phyloP scores from a whole-genome alignment of 306 rosid genomes.

The Glycine latifolia region DNA sequence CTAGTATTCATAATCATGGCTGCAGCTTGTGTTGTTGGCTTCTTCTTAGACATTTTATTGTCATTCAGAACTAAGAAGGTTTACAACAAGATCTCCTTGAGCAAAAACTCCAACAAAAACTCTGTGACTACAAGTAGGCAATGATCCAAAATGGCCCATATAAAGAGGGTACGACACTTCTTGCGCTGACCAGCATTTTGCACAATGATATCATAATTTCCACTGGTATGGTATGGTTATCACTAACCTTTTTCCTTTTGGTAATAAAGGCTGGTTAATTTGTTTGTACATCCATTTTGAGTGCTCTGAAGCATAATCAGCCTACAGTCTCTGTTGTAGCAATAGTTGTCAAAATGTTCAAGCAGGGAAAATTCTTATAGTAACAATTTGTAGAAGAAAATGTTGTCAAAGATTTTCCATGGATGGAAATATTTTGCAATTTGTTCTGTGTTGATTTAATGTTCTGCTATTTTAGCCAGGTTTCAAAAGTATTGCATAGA shows the following conservation, averaged over 20 bases:
- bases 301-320: background rate
- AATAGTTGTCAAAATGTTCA: background rate
- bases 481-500: background rate
- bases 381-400: background rate
- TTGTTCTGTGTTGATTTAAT: background rate
- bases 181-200: slow-evolving; percentile 42
- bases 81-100: slow-evolving; percentile 63
- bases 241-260: background rate
- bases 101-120: slow-evolving; percentile 61
- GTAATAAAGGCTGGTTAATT: background rate
- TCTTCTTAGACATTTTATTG: slow-evolving; percentile 71
- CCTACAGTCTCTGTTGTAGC: background rate
- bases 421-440: background rate
- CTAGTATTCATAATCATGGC: slow-evolving; percentile 78
- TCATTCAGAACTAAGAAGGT: slow-evolving; percentile 68
- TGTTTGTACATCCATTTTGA: background rate
- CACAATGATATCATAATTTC: slow-evolving; percentile 45
- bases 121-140: background rate
- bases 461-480: background rate
- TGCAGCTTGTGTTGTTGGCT: slow-evolving; percentile 73
- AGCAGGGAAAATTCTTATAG: background rate
- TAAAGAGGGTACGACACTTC: background rate
- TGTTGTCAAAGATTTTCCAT: background rate
- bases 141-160: background rate
- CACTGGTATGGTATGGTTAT: too few relatives aligned